Base-by-base conservation (phyloP, 2,329 filamentous ascomycete genomes). In the Furcasterigmium furcatum region DNA sequence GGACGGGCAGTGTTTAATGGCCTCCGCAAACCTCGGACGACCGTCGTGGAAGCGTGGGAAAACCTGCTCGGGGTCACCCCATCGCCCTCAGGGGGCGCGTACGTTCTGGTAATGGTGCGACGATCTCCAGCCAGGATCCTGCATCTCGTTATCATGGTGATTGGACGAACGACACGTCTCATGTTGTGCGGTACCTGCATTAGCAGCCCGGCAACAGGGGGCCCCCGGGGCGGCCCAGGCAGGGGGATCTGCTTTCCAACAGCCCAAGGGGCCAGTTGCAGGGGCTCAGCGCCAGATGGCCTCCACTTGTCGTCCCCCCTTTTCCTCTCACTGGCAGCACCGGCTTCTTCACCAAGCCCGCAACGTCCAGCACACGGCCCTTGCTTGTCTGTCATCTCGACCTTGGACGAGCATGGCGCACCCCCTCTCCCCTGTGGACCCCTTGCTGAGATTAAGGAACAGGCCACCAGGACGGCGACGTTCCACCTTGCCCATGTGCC, bases 101-200 rank as follows among this genome's bases (percentile, higher is more conserved):
- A n/a, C n/a, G n/a, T n/a, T n/a, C 20, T 24, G 22, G 45, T 35
- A 24, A 34, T 41, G 46, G 44, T 27, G 46, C 47, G 27, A 38
- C 39, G 42, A 47, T 50, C 21, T 38, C 29, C 21, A 32, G 38
- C 27, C 24, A 35, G 44, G 42, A 43, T 30, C 32, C 19, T 32
- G 34, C 44, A 19, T 36, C 25, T 10, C 27, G 19, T 18, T 14
- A 20, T 14, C 38, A 4, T 3, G 10, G 19, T 32, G 42, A 50
- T 51, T 51, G 49, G 49, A 32, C 40, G 18, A 29, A 46, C 38
- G 42, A 42, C 38, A 14, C 45, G 49, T 50, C 45, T 51, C 49
- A 51, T 41, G 35, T 49, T 43, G 20, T 40, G 42, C 49, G 42
- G 49, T 51, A 51, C 49, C 49, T 51, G 49, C 49, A 49, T 49